A percentile compares a stretch with the other conserved stretches of the same genome.
Conservation (phyloP, 768 basidiomycete species). For the Podaxis sp. region DNA sequence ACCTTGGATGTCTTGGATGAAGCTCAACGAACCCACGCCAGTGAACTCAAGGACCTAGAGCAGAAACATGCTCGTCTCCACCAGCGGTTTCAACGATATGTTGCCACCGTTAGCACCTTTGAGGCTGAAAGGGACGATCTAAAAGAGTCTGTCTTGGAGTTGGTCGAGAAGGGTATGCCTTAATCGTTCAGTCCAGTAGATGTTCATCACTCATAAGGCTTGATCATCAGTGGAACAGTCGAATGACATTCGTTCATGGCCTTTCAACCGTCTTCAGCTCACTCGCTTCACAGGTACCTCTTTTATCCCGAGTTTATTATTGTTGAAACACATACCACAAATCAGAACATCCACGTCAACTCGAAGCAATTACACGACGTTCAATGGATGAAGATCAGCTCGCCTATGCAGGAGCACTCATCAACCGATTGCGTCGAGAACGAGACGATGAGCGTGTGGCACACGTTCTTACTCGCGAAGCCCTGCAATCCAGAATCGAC, state of each 20-base stretch:
- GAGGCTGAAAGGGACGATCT: constrained; percentile 55
- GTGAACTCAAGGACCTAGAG: constrained; percentile 37
- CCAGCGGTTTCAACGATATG: constrained; percentile 37
- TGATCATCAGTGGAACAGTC: constrained; percentile 9
- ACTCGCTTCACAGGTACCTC: constrained; percentile 10
- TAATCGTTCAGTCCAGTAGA: not conserved
- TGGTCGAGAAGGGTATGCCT: constrained; percentile 60
- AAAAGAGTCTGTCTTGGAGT: constrained; percentile 48
- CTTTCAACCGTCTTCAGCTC: constrained; percentile 15
- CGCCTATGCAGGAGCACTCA: constrained; percentile 45
- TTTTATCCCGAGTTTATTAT: constrained; percentile 5
- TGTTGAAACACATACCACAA: not conserved
- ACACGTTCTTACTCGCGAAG: constrained; percentile 38
- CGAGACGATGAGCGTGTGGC: constrained; percentile 44
- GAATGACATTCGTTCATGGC: constrained; percentile 13
- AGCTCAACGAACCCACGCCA: constrained; percentile 35
- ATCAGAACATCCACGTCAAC: not conserved
- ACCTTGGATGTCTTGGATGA: constrained; percentile 52
- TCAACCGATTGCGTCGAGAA: constrained; percentile 40
- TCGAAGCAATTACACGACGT: not conserved
- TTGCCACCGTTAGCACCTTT: constrained; percentile 27
- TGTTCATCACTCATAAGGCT: not conserved
- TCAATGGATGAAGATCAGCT: constrained; percentile 27
- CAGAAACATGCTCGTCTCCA: constrained; percentile 33
- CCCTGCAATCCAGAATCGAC: constrained; percentile 40